Conservation (phyloP, 345 rosid species). For the Hibiscus mutabilis region DNA sequence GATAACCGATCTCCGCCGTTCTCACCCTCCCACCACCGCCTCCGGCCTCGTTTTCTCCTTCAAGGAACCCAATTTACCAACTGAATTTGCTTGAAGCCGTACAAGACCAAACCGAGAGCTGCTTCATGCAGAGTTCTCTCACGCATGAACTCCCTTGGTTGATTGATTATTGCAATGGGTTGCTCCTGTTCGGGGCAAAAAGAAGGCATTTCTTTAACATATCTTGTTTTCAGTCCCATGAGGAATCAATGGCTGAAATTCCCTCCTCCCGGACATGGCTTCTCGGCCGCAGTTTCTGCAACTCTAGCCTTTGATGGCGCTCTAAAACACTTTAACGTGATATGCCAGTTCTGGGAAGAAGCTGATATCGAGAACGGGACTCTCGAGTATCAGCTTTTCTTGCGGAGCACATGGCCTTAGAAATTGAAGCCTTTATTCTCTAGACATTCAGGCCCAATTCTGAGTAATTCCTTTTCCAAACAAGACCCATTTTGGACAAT, state of each 20-base stretch:
- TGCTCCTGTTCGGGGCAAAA: background rate
- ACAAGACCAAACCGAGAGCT: background rate
- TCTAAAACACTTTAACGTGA: background rate
- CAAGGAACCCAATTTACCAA: background rate
- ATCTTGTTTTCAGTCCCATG: slow-evolving; percentile 1
- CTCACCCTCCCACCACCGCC: background rate
- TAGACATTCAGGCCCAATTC: no score
- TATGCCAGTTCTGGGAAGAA: slow-evolving; percentile 4
- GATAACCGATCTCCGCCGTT: background rate
- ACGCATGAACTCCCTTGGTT: background rate
- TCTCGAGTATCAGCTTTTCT: background rate
- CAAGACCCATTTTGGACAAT: no score
- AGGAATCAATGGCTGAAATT: background rate
- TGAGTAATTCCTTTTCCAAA: no score
- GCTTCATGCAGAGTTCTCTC: background rate
- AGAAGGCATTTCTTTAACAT: background rate
- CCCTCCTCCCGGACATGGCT: background rate
- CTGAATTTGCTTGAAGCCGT: background rate
- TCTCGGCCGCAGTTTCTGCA: background rate
- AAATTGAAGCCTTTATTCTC: no score
- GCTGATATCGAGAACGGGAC: slow-evolving; percentile 6
- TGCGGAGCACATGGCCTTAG: no score
- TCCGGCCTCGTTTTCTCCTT: background rate
- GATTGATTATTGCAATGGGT: slow-evolving; percentile 10
- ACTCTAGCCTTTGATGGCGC: background rate